Conservation (phyloP, 2,329 filamentous ascomycete genomes). For the Colletotrichum sansevieriae region DNA sequence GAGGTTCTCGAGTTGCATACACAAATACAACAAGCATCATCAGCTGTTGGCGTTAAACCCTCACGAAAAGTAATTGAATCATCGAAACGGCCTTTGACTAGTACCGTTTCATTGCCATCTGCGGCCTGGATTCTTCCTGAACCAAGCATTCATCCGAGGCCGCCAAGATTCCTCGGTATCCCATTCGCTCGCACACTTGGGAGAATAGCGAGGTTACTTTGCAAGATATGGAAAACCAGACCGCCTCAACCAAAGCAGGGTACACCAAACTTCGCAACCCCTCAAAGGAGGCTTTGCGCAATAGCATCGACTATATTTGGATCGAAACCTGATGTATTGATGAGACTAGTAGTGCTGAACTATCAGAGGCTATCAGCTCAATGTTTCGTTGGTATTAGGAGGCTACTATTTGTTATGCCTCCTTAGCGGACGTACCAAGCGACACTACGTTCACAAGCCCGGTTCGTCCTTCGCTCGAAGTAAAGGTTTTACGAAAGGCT, state of each 20-base stretch:
- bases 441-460: background rate
- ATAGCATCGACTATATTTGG: conserved; percentile 28
- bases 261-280: conserved; percentile 45
- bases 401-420: conserved; percentile 27
- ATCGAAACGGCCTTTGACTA: no score
- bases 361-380: conserved; percentile 33
- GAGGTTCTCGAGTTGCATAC: no score
- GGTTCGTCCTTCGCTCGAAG: conserved; percentile 36
- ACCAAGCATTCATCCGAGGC: no score
- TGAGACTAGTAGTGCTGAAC: conserved; percentile 32
- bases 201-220: conserved; percentile 47
- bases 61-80: no score
- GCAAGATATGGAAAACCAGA: conserved; percentile 42
- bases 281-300: conserved; percentile 36
- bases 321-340: conserved; percentile 43
- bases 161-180: conserved; percentile 45
- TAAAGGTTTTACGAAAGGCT: conserved; percentile 44
- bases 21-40: no score
- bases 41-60: no score
- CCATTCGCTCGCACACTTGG: conserved; percentile 55
- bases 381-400: conserved; percentile 36
- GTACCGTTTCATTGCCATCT: no score
- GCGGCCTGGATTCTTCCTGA: no score
- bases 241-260: conserved; percentile 10
- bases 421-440: conserved; percentile 24